Evolutionary conservation across 352 stramenopile species (phyloP).

Genomic region (Phytophthora ramorum): DNA sequence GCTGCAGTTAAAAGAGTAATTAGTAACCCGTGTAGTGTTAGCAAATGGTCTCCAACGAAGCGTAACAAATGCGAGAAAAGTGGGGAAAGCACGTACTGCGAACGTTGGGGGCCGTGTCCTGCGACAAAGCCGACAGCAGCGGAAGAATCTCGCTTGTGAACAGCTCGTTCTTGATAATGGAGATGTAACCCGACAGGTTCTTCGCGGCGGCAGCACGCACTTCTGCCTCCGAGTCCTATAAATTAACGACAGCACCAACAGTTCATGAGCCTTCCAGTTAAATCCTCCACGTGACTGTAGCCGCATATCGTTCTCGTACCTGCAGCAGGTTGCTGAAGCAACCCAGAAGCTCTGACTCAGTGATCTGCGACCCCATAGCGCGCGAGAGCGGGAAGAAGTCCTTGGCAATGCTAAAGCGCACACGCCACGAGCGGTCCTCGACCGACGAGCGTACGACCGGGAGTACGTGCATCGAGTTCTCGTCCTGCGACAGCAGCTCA

Average conservation of each 20-base stretch:
- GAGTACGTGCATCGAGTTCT: slow-evolving; percentile 80
- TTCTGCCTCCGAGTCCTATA: slow-evolving; percentile 92
- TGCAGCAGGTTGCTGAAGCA: slow-evolving; percentile 93
- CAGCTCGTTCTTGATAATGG: slow-evolving; percentile 90
- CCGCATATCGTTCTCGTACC: slow-evolving; percentile 33
- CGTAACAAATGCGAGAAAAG: slow-evolving; percentile 13
- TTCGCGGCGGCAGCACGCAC: slow-evolving; percentile 92
- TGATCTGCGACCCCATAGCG: slow-evolving; percentile 81
- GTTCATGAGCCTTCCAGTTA: not conserved
- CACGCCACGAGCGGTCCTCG: slow-evolving; percentile 92
- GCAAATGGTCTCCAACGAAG: not conserved
- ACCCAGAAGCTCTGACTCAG: slow-evolving; percentile 88
- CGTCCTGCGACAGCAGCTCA: slow-evolving; percentile 73
- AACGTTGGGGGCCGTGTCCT: slow-evolving; percentile 92
- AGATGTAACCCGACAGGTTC: slow-evolving; percentile 93
- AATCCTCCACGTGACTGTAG: not conserved
- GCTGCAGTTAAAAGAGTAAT: slow-evolving; percentile 40
- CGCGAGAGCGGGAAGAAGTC: slow-evolving; percentile 89
- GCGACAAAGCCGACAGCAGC: slow-evolving; percentile 89
- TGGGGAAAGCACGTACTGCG: slow-evolving; percentile 52
- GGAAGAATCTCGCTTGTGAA: slow-evolving; percentile 93
- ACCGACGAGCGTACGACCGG: slow-evolving; percentile 79
- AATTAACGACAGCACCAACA: slow-evolving; percentile 7
- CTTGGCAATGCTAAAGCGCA: slow-evolving; percentile 95
- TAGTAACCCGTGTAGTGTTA: slow-evolving; percentile 15